Conservation (phyloP, 306 rosid species). For the Trifolium fragiferum region DNA sequence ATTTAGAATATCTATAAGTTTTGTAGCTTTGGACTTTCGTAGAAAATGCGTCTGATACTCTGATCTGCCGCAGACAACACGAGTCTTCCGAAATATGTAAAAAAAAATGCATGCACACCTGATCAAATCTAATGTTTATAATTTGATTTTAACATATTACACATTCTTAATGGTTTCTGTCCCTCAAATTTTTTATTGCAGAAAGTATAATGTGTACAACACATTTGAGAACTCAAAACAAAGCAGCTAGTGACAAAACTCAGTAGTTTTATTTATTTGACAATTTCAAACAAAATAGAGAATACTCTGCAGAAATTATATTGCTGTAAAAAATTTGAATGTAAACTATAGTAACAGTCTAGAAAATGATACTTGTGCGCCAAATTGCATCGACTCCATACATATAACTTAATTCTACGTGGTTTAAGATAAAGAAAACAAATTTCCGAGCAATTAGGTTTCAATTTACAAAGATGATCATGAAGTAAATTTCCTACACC, state of each 20-base stretch:
- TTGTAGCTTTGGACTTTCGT: neutral
- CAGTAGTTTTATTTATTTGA: neutral
- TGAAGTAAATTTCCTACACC: constrained; percentile 44
- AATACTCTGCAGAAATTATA: neutral
- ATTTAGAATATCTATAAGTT: neutral
- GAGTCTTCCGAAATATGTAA: too few relatives aligned
- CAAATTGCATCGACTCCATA: neutral
- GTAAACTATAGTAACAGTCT: neutral
- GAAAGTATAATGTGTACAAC: neutral
- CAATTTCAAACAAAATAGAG: neutral
- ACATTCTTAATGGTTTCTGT: neutral
- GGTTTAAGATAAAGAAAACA: neutral
- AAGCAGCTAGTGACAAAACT: neutral
- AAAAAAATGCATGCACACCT: too few relatives aligned
- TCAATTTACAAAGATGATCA: constrained; percentile 12
- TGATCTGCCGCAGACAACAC: neutral
- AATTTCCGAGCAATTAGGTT: constrained; percentile 13
- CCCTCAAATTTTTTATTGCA: neutral
- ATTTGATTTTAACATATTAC: neutral
- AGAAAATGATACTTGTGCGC: neutral
- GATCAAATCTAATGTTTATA: too few relatives aligned
- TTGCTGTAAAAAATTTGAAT: neutral
- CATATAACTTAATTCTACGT: neutral
- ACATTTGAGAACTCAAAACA: neutral
- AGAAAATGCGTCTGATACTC: too few relatives aligned